Conservation (phyloP, 352 stramenopile species). For the Pilasporangium apinafurcum region DNA sequence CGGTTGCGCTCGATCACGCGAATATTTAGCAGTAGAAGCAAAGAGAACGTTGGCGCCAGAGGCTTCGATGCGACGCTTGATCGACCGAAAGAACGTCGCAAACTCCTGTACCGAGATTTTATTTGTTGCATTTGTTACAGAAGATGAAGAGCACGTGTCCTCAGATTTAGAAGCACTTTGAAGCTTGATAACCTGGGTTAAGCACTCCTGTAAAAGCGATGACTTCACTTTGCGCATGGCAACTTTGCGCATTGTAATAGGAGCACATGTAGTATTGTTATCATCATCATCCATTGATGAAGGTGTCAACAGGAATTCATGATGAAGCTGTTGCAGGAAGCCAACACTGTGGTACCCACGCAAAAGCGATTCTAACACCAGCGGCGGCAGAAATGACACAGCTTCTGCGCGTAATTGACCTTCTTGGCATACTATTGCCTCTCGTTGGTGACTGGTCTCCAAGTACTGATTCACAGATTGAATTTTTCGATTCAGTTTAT, state of each 20-base stretch:
- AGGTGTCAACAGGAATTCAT: slow-evolving; percentile 4
- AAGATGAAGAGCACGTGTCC: neutral
- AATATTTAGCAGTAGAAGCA: neutral
- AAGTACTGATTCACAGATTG: slow-evolving; percentile 48
- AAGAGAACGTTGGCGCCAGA: slow-evolving; percentile 19
- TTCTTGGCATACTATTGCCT: slow-evolving; percentile 51
- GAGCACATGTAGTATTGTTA: neutral
- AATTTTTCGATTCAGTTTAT: slow-evolving; percentile 44
- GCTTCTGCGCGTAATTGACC: slow-evolving; percentile 59
- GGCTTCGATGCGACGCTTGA: slow-evolving; percentile 15
- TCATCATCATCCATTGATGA: no score
- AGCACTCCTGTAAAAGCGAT: slow-evolving; percentile 17
- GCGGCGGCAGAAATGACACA: slow-evolving; percentile 44
- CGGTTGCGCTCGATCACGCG: neutral
- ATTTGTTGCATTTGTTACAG: neutral
- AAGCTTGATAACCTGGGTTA: slow-evolving; percentile 17
- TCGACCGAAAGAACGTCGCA: slow-evolving; percentile 18
- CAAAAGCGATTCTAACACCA: slow-evolving; percentile 64
- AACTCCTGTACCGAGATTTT: slow-evolving; percentile 22
- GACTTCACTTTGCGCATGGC: neutral
- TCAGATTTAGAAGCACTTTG: slow-evolving; percentile 1
- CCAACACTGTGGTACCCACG: slow-evolving; percentile 54
- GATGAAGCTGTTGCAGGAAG: slow-evolving; percentile 47
- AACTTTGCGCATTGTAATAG: neutral
- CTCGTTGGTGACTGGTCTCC: slow-evolving; percentile 34